Evolutionary conservation across 2,329 filamentous ascomycete species (phyloP), one percentile per base, ranked within the genome.

Genomic region (Colletotrichum gloeosporioides): DNA sequence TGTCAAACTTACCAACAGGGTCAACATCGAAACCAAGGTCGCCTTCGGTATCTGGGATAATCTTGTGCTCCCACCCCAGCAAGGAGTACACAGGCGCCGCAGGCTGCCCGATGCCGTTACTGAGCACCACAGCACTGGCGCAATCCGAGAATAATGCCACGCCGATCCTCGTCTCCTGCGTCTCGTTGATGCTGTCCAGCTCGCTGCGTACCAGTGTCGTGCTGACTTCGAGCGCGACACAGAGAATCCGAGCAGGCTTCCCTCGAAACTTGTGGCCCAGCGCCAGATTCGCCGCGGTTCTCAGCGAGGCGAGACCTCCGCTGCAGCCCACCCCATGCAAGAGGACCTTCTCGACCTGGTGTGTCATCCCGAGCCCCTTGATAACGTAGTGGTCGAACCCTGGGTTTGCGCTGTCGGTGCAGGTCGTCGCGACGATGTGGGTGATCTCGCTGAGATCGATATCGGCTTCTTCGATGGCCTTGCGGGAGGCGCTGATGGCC

Each of bases 101-200:
- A 5, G 71, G 70, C 34, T 84, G 85, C 3, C 90, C 92, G 69
- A 94, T 84, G 1, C 89, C 89, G 80, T 95, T 95, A 80, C 91
- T 92, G 39, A 95, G 80, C 2, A 95, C 86, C 32, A 91, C 83
- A 0, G 93, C 91, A 73, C 92, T 92, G n/a, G 91, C 93, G 78
- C 92, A 94, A 82, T 95, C 93, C 25, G 92, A 94, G 82, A 95
- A 95, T 4, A 95, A 84, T 16, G 90, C 90, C 2, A 91, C 87
- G 3, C 92, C 93, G 79, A 95, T 93, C 36, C 92, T 87, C 13
- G 92, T 90, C 76, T 93, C 87, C 78, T 93, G 90, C 18, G 87
- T 79, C 78, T 90, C 86, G 77, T 92, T 80, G 81, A 93, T 89
- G 81, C 90, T 92, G 77, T 94, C 89, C 63, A 95, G 84, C 82